A percentile compares a stretch with the other conserved stretches of the same genome.
phyloP scores from a whole-genome alignment of 352 stramenopile species.

The Pythium phragmiticola region DNA sequence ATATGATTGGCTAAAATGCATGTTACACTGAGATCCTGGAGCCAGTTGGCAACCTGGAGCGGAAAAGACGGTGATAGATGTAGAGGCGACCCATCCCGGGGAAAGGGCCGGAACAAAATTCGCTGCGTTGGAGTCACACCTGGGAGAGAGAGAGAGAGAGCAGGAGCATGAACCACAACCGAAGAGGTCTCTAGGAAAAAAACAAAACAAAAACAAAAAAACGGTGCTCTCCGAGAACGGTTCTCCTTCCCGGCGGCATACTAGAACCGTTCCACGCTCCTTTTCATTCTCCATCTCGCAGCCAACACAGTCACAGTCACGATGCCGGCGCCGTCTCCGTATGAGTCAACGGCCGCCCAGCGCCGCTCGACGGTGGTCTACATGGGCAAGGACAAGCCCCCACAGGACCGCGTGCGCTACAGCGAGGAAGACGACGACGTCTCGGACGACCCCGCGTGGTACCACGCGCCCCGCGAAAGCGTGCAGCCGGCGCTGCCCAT shows the following conservation, averaged over 20 bases:
- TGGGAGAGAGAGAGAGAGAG: not conserved
- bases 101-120: not conserved
- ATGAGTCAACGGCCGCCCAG: conserved; percentile 34
- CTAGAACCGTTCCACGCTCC: not conserved
- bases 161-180: not conserved
- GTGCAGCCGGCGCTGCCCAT: conserved; percentile 54
- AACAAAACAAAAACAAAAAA: too few species aligned
- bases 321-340: conserved; percentile 1
- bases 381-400: conserved; percentile 20
- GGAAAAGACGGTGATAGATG: not conserved
- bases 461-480: conserved; percentile 56
- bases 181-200: too few species aligned
- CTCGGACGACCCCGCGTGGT: conserved; percentile 69
- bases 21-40: not conserved
- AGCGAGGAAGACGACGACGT: conserved; percentile 56
- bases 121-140: not conserved
- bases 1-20: not conserved
- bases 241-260: not conserved
- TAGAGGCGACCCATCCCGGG: not conserved
- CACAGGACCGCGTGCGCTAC: conserved; percentile 24
- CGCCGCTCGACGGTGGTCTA: conserved; percentile 39
- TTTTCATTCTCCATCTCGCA: conserved; percentile 3
- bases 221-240: not conserved
- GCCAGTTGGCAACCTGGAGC: not conserved
- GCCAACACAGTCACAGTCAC: not conserved